These are phyloP conservation scores for Phaeosphaeria sp. DNA, from an alignment of 2,329 filamentous ascomycete genomes.

Conservation along the genomic window DNA sequence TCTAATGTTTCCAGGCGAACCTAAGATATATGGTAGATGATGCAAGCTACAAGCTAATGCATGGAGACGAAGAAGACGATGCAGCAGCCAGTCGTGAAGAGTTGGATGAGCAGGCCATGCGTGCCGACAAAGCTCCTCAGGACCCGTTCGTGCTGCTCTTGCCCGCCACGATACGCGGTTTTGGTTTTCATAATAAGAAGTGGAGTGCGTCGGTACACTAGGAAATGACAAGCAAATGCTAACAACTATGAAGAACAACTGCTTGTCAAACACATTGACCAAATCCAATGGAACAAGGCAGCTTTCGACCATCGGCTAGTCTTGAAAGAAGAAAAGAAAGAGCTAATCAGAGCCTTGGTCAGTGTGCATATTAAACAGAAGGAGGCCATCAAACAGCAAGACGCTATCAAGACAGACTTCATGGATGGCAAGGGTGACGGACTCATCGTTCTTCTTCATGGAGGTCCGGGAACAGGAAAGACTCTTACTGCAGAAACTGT, in stretches of 20 bases:
- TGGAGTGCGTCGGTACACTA: constrained; percentile 2
- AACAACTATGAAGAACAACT: constrained; percentile 2
- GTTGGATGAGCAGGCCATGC: too few relatives aligned
- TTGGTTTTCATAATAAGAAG: constrained; percentile 11
- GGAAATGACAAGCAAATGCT: not conserved
- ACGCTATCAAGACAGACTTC: constrained; percentile 38
- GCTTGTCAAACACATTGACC: not conserved
- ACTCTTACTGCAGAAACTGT: constrained; percentile 20
- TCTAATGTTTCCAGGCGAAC: not conserved
- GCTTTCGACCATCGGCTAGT: not conserved
- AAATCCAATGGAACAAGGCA: not conserved
- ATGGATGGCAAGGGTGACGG: constrained; percentile 50
- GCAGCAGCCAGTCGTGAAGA: too few relatives aligned
- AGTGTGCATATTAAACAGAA: not conserved
- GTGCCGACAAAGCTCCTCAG: not conserved
- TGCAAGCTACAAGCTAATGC: constrained; percentile 10
- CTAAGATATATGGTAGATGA: constrained; percentile 11
- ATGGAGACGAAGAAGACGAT: constrained; percentile 2
- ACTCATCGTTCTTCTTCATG: constrained; percentile 23
- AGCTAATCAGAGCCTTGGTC: not conserved
- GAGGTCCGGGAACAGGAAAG: constrained; percentile 26
- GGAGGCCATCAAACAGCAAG: not conserved
- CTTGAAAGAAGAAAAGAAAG: not conserved
- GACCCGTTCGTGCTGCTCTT: constrained; percentile 5
- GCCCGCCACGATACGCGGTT: constrained; percentile 6